phyloP scores from a whole-genome alignment of 352 stramenopile species.

The Blastocystis sp. region DNA sequence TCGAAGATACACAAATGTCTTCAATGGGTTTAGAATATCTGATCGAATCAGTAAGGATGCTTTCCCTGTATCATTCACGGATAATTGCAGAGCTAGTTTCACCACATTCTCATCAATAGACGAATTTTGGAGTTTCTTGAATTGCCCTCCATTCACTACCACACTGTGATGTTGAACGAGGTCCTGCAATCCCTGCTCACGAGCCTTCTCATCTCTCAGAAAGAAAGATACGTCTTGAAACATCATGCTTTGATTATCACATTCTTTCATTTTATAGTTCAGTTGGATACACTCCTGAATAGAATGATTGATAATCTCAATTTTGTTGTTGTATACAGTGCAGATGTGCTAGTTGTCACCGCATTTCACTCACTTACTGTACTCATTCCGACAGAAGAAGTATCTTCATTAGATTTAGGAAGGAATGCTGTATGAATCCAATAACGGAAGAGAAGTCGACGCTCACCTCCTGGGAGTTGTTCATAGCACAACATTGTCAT shows the following conservation, averaged over 20 bases:
- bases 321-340: slow-evolving; percentile 55
- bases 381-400: not conserved
- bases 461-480: not conserved
- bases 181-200: slow-evolving; percentile 18
- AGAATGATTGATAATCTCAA: slow-evolving; percentile 44
- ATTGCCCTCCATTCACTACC: slow-evolving; percentile 35
- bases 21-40: slow-evolving; percentile 32
- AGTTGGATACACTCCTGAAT: not conserved
- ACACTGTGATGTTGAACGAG: slow-evolving; percentile 43
- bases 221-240: slow-evolving; percentile 64
- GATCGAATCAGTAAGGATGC: not conserved
- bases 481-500: slow-evolving; percentile 63
- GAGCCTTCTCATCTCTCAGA: not conserved
- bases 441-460: slow-evolving; percentile 19
- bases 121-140: not conserved
- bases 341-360: slow-evolving; percentile 25
- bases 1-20: slow-evolving; percentile 30
- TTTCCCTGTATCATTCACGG: slow-evolving; percentile 33
- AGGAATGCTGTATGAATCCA: slow-evolving; percentile 58
- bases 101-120: slow-evolving; percentile 24
- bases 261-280: slow-evolving; percentile 49
- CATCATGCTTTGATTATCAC: not conserved
- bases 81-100: slow-evolving; percentile 45
- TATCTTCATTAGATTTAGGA: slow-evolving; percentile 30
- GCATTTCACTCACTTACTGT: not conserved